Percentiles rank a stretch among this genome's conserved stretches.
Evolutionary conservation across 2,329 filamentous ascomycete genomes (phyloP).

Genomic region (Trichoderma afroharzianum): DNA sequence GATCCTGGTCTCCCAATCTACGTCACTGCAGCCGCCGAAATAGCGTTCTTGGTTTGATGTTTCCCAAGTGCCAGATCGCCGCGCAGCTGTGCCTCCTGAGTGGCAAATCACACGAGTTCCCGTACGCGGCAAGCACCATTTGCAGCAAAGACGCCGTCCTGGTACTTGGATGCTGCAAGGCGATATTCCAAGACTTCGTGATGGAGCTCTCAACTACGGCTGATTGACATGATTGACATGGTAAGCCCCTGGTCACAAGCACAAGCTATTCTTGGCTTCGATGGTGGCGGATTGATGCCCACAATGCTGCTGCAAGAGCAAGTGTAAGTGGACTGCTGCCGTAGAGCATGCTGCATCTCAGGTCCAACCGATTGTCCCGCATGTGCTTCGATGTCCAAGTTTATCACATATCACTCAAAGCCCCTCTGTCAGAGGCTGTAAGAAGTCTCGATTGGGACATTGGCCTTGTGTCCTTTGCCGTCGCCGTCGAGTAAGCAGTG

Average conservation of each 20-base stretch:
- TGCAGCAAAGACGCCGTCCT: background rate
- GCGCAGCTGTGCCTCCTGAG: background rate
- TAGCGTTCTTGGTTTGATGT: background rate
- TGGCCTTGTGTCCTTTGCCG: background rate
- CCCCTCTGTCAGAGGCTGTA: background rate
- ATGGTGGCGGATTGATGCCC: background rate
- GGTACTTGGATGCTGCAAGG: background rate
- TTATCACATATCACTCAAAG: background rate
- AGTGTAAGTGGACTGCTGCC: background rate
- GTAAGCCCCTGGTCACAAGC: background rate
- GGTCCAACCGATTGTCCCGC: background rate
- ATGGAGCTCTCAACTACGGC: background rate
- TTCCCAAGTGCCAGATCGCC: background rate
- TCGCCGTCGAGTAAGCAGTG: background rate
- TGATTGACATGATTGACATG: background rate
- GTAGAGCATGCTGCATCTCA: background rate
- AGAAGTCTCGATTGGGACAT: background rate
- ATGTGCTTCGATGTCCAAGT: background rate
- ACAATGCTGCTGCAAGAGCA: background rate
- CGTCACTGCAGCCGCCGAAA: constrained; percentile 1
- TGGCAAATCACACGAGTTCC: background rate
- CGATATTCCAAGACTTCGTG: background rate
- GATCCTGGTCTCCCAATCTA: background rate
- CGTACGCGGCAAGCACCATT: background rate
- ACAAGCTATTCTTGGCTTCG: background rate